These are phyloP conservation scores for Platanthera zijinensis DNA, from an alignment of 106 monocot genomes.

Conservation along the genomic window DNA sequence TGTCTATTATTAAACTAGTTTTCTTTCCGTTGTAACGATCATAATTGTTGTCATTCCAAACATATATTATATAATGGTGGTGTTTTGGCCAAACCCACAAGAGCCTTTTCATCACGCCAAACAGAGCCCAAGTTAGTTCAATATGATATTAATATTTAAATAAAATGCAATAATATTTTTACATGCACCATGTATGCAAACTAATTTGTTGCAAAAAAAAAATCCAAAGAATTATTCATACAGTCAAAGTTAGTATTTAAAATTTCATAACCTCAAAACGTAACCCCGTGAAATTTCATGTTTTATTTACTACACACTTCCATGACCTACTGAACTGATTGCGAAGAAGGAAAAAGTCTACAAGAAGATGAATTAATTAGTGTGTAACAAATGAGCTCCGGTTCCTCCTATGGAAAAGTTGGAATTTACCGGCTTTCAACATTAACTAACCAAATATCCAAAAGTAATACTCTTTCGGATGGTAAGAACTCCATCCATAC, in stretches of 20 bases:
- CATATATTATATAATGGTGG: no score
- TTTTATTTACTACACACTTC: not conserved
- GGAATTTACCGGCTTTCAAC: not conserved
- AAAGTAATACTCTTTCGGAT: conserved; percentile 57
- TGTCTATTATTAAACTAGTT: no score
- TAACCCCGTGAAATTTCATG: not conserved
- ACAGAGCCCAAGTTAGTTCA: no score
- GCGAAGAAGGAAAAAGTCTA: not conserved
- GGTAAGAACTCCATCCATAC: conserved; percentile 74
- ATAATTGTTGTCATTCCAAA: no score
- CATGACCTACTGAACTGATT: not conserved
- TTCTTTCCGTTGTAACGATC: no score
- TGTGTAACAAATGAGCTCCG: not conserved
- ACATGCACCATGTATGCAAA: not conserved
- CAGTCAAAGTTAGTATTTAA: not conserved
- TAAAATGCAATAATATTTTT: no score
- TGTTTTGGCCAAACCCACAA: no score
- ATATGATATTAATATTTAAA: no score
- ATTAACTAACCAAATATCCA: conserved; percentile 71
- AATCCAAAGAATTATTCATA: not conserved
- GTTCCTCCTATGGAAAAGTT: not conserved
- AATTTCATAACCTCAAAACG: not conserved
- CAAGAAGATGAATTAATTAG: not conserved
- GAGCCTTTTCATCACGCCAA: no score
- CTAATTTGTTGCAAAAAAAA: not conserved